Percentiles rank a stretch among this genome's conserved stretches.
Evolutionary conservation across 1,139 yeast genomes (phyloP).

Genomic region (Kurtzmaniella quercitrusa): DNA sequence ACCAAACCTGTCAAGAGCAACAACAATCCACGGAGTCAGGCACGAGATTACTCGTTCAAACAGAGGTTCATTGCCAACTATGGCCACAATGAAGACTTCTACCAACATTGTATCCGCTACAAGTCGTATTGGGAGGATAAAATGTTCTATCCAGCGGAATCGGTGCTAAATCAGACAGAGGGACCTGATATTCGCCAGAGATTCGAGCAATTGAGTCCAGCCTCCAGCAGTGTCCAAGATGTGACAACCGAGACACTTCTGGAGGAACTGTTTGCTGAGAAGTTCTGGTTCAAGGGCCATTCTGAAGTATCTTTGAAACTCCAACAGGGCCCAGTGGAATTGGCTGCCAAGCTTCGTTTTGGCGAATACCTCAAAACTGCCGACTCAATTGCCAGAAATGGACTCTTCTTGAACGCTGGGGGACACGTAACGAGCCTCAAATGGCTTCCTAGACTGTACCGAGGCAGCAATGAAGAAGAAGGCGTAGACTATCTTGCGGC

Average conservation of each 20-base stretch:
- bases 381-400: slow-evolving; percentile 27
- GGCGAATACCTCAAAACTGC: slow-evolving; percentile 10
- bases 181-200: slow-evolving; percentile 20
- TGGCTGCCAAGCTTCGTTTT: slow-evolving; percentile 3
- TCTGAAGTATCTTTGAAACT: slow-evolving; percentile 1
- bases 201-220: slow-evolving; percentile 32
- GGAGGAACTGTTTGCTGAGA: slow-evolving; percentile 2
- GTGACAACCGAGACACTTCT: slow-evolving; percentile 17
- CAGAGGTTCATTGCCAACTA: slow-evolving; percentile 30
- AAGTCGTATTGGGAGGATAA: slow-evolving; percentile 32
- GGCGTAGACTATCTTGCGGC: slow-evolving; percentile 45
- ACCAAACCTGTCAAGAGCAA: neutral
- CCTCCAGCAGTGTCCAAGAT: slow-evolving; percentile 26
- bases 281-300: slow-evolving; percentile 2
- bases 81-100: slow-evolving; percentile 31
- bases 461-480: slow-evolving; percentile 10
- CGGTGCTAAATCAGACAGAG: slow-evolving; percentile 18
- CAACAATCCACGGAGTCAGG: slow-evolving; percentile 1
- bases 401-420: slow-evolving; percentile 49
- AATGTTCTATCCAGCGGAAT: slow-evolving; percentile 28
- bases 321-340: slow-evolving; percentile 1
- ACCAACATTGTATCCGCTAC: slow-evolving; percentile 22
- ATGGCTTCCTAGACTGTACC: slow-evolving; percentile 44
- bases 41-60: slow-evolving; percentile 28
- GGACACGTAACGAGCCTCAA: slow-evolving; percentile 51